Evolutionary conservation across 2,329 filamentous ascomycete species (phyloP), one percentile per base, ranked within the genome.

Genomic region (Teratosphaeria gauchensis): DNA sequence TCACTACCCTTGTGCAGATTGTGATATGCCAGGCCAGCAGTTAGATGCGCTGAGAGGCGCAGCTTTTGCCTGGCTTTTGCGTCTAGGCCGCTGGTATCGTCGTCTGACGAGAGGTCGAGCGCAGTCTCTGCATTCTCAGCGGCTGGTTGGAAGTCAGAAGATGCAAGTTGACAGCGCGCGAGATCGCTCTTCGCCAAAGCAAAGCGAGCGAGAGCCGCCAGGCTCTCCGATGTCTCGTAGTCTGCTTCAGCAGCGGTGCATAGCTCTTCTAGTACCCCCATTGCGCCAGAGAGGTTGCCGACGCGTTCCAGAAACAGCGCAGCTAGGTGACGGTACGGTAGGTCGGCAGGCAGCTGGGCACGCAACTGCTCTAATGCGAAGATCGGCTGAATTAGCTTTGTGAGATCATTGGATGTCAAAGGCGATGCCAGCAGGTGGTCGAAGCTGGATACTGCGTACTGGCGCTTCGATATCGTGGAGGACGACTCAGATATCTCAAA

Each of bases 401-500:
- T 71, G 77, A 87, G 62, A 75, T 84, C 67, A 80, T 79, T 72
- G 1, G 75, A 75, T 5, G 73, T 67, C 12, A 78, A 70, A 1
- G 83, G 70, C 1, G 83, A 75, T 1, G 82, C 81, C 14, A 90
- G 72, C 6, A 96, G 78, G 64, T 90, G 80, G 67, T 99, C 92
- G 70, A 99, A 97, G 54, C 89, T 80, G 1, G 90, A 88, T 0
- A 87, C 77, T 0, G 90, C 82, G 70, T 92, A 97, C 70, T 92
- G 89, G 32, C 86, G 83, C 70, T 91, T 89, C 0, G 87, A 84
- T 4, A 90, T 78, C 2, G 86, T 72, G 0, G 87, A 86, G 0
- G 88, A 88, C 0, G 90, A 87, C 61, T 90, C 89, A 0, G 90
- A 86, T 54, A 99, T 92, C 63, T 95, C 92, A 77, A 96, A 94